Evolutionary conservation across 495 filamentous ascomycete species (phyloP).

Genomic region (Bacidia rubella): DNA sequence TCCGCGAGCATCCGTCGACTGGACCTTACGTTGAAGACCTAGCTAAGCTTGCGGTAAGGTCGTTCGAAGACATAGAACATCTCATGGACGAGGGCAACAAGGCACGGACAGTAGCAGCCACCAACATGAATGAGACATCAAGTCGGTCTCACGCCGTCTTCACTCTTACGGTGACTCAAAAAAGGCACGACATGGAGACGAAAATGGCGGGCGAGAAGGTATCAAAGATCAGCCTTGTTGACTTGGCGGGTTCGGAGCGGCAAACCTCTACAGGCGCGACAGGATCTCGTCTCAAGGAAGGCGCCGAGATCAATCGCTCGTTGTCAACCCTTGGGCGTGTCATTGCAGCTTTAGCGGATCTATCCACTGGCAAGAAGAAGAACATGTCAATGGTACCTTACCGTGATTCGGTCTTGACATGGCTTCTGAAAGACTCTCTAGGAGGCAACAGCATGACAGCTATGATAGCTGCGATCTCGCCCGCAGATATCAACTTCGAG

Average conservation of each 20-base stretch:
- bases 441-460: conserved; percentile 99
- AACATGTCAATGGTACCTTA: conserved; percentile 82
- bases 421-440: conserved; percentile 93
- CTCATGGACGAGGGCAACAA: conserved; percentile 99
- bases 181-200: conserved; percentile 82
- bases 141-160: conserved; percentile 98
- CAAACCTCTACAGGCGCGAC: conserved; percentile 92
- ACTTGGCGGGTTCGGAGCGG: conserved; percentile 95
- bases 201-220: conserved; percentile 96
- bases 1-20: conserved; percentile 93
- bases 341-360: conserved; percentile 88
- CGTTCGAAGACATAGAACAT: conserved; percentile 89
- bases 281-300: conserved; percentile 91
- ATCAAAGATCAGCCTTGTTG: conserved; percentile 92
- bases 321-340: conserved; percentile 95
- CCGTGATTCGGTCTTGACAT: conserved; percentile 91
- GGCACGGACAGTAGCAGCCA: conserved; percentile 92
- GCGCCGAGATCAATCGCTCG: conserved; percentile 96
- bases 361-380: conserved; percentile 78
- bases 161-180: conserved; percentile 89
- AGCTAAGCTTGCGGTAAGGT: conserved; percentile 92
- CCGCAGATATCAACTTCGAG: conserved; percentile 98
- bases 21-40: conserved; percentile 97
- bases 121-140: conserved; percentile 99
- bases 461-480: conserved; percentile 98